Evolutionary conservation across 129 eudicot genomes (phyloP).

Genomic region (Tagetes erecta): DNA sequence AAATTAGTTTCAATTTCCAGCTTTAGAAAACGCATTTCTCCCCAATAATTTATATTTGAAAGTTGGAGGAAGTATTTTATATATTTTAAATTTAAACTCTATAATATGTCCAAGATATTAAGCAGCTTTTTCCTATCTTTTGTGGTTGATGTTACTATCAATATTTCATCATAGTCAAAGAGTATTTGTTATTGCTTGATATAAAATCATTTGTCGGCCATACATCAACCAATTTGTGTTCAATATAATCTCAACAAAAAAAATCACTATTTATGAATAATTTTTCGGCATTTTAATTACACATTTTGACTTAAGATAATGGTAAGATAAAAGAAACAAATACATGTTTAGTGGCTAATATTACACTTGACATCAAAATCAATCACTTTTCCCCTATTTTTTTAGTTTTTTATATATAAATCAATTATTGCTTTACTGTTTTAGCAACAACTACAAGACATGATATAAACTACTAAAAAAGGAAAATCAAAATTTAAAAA

Average conservation of each 20-base stretch:
- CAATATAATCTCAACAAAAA: not conserved
- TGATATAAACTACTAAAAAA: no score
- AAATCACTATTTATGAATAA: not conserved
- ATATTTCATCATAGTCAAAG: slow-evolving; percentile 31
- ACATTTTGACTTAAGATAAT: not conserved
- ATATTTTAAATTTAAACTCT: slow-evolving; percentile 13
- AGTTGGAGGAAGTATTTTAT: not conserved
- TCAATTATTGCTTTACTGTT: no score
- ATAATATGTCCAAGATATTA: not conserved
- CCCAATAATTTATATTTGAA: not conserved
- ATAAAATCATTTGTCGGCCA: slow-evolving; percentile 23
- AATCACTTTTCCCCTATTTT: no score
- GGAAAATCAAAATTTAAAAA: no score
- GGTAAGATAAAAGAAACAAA: not conserved
- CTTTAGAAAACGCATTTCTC: not conserved
- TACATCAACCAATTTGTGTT: not conserved
- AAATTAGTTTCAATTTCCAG: not conserved
- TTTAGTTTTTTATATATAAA: no score
- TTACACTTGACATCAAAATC: no score
- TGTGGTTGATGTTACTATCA: slow-evolving; percentile 13
- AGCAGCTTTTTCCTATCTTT: not conserved
- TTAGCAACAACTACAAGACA: no score
- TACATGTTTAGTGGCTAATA: not conserved
- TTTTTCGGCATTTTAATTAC: not conserved
- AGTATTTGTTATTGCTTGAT: slow-evolving; percentile 17